These are phyloP conservation scores for Albophoma yamanashiensis DNA, from an alignment of 2,329 filamentous ascomycete species.

Conservation along the genomic window DNA sequence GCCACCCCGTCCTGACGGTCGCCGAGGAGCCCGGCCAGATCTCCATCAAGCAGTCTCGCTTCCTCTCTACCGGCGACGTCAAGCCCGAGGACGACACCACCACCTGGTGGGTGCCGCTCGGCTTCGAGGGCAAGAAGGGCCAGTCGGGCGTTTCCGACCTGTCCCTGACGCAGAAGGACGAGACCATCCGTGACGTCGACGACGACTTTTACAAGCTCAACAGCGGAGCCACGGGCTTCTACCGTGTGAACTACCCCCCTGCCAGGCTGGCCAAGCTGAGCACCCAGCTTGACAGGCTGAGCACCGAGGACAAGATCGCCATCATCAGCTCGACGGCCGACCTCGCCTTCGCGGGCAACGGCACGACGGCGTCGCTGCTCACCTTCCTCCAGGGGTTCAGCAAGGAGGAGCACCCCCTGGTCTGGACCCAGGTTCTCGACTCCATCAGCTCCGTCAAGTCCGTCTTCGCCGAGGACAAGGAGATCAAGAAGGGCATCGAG, in stretches of 20 bases:
- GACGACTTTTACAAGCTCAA: constrained; percentile 91
- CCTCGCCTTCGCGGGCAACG: constrained; percentile 77
- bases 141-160: constrained; percentile 51
- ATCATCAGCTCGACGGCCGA: constrained; percentile 84
- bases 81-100: constrained; percentile 86
- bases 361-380: constrained; percentile 70
- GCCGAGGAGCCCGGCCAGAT: constrained; percentile 77
- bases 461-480: constrained; percentile 70
- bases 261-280: constrained; percentile 71
- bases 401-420: constrained; percentile 72
- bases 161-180: constrained; percentile 65
- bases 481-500: constrained; percentile 61
- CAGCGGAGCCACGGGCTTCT: constrained; percentile 76
- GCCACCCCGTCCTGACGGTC: constrained; percentile 82
- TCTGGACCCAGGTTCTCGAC: constrained; percentile 78
- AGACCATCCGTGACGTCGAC: constrained; percentile 64
- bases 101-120: constrained; percentile 91
- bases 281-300: constrained; percentile 63
- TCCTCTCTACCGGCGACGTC: constrained; percentile 84
- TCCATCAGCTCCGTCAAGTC: constrained; percentile 68
- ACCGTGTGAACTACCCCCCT: constrained; percentile 89
- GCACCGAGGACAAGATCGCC: constrained; percentile 82
- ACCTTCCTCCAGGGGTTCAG: constrained; percentile 79
- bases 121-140: constrained; percentile 65
- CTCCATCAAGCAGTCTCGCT: constrained; percentile 73